Base-by-base conservation (phyloP, 2,329 filamentous ascomycete genomes). In the Aspergillus chevalieri region DNA sequence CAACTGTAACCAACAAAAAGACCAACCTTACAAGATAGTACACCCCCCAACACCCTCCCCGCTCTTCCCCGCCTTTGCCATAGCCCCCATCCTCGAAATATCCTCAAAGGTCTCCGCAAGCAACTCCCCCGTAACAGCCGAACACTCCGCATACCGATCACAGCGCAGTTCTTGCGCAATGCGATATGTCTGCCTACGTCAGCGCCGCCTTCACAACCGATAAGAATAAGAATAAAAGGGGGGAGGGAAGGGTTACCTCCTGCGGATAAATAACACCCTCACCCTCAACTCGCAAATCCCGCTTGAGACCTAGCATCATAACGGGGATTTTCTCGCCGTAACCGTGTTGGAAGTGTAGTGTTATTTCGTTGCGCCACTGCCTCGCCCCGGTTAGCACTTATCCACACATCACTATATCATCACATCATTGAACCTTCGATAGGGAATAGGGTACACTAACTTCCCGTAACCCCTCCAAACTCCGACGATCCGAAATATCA, bases 71-170 rank as follows among this genome's bases (percentile, higher is more conserved):
- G 78, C 82, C 6, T 76, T 82, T 2, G 79, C 81, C 70, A 74
- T 77, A n/a, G 76, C 81, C 3, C 78, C 78, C 26, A 79, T 76
- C 60, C 68, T 75, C 8, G 79, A 79, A 17, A 84, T 71, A 62
- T 84, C 81, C 58, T 84, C 80, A 50, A 84, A 74, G 0, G 80
- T 79, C 63, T 84, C 76, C 28, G 69, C 68, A 55, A 82, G 78
- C 36, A 84, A 65, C 65, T 83, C 78, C 3, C 81, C 81, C 5
- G 81, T 84, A 36, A 78, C 34, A 38, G 81, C 80, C 52, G 79
- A 82, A 55, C 81, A 84, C 60, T 84, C 81, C 3, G 79, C 81
- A 64, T 84, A 84, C 33, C 74, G 70, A 69, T 84, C 81, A 62
- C 77, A 81, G 21, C 79, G 70, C 67, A 84, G 77, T 56, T 80